Evolutionary conservation across 2,329 filamentous ascomycete species (phyloP).

Genomic region (Aspergillus tubingensis): DNA sequence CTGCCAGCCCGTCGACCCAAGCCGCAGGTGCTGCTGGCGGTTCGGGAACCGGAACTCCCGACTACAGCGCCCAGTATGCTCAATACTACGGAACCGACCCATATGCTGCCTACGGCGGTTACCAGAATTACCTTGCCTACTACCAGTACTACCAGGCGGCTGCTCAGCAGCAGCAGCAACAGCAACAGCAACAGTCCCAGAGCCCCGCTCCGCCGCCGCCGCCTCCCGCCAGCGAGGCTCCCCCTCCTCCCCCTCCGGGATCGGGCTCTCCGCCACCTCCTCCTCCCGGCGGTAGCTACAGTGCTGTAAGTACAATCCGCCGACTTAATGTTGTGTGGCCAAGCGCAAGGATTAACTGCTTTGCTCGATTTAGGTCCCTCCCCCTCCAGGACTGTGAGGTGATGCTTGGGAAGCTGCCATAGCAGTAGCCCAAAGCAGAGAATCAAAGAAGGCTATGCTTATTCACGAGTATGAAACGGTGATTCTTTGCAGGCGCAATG

Average conservation of each 20-base stretch:
- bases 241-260: slow-evolving; percentile 63
- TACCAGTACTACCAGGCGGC: slow-evolving; percentile 70
- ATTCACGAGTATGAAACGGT: not conserved
- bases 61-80: slow-evolving; percentile 80
- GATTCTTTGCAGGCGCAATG: not conserved
- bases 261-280: slow-evolving; percentile 59
- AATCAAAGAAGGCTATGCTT: not conserved
- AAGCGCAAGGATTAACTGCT: not conserved
- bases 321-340: not conserved
- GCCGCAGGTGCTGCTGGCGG: slow-evolving; percentile 36
- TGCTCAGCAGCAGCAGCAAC: slow-evolving; percentile 51
- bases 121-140: slow-evolving; percentile 66
- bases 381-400: slow-evolving; percentile 23
- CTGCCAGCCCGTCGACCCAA: slow-evolving; percentile 48
- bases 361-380: slow-evolving; percentile 17
- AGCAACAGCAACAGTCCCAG: slow-evolving; percentile 43
- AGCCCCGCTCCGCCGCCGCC: slow-evolving; percentile 57
- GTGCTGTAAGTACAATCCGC: slow-evolving; percentile 53
- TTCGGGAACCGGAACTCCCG: slow-evolving; percentile 44
- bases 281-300: slow-evolving; percentile 61
- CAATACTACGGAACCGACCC: slow-evolving; percentile 81
- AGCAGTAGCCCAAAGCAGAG: not conserved
- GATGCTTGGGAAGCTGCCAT: not conserved
- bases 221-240: slow-evolving; percentile 56
- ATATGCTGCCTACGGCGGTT: slow-evolving; percentile 89